Evolutionary conservation across 345 rosid genomes (phyloP).

Genomic region (Pistacia vera): DNA sequence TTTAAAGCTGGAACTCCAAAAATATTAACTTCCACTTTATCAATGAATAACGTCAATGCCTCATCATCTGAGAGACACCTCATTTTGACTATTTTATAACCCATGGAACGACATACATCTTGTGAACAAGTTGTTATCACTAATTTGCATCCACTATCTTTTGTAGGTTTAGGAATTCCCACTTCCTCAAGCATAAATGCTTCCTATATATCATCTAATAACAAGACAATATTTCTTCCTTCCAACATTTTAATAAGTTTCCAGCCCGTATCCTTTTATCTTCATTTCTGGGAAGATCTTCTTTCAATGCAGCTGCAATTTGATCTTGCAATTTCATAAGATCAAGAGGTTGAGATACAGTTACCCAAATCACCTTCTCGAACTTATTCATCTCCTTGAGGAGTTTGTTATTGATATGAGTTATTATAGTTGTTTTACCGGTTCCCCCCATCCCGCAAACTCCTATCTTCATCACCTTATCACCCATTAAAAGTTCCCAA

Average conservation of each 20-base stretch:
- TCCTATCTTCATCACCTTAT: not conserved
- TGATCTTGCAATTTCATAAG: not conserved
- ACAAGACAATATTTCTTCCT: too few species aligned
- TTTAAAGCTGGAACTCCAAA: not conserved
- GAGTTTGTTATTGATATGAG: not conserved
- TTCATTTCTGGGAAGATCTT: too few species aligned
- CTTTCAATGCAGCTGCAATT: too few species aligned
- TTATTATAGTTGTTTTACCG: not conserved
- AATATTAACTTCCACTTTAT: not conserved
- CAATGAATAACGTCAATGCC: constrained; percentile 19
- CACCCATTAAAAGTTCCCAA: not conserved
- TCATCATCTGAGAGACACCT: constrained; percentile 14
- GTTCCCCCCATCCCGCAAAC: not conserved
- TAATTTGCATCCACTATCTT: not conserved
- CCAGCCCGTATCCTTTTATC: too few species aligned
- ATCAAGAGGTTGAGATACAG: not conserved
- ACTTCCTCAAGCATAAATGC: not conserved
- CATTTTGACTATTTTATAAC: constrained; percentile 10
- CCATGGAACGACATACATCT: constrained; percentile 12
- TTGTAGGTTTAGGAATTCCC: constrained; percentile 5
- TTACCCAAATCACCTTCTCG: not conserved
- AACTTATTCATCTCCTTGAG: not conserved
- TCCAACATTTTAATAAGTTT: too few species aligned
- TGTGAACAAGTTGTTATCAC: constrained; percentile 24
- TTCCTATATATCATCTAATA: not conserved